phyloP scores from a whole-genome alignment of 306 rosid species.

The Glycine latifolia region DNA sequence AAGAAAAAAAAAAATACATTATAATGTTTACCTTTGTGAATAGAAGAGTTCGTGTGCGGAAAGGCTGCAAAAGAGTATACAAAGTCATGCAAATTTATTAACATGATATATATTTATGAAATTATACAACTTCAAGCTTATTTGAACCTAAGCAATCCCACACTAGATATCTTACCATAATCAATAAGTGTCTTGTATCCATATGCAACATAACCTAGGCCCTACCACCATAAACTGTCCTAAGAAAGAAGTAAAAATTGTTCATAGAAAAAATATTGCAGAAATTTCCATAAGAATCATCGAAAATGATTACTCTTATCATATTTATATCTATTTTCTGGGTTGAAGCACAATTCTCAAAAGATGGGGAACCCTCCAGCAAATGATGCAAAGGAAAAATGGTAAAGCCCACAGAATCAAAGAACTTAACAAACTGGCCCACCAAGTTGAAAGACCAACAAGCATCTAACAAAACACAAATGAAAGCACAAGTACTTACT shows the following conservation, averaged over 20 bases:
- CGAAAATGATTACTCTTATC: conserved; percentile 20
- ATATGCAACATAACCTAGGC: conserved; percentile 33
- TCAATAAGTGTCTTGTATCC: conserved; percentile 7
- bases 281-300: neutral
- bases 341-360: conserved; percentile 19
- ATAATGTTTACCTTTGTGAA: conserved; percentile 75
- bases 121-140: conserved; percentile 31
- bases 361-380: neutral
- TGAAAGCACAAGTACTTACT: conserved; percentile 15
- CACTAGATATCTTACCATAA: conserved; percentile 23
- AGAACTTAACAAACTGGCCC: conserved; percentile 7
- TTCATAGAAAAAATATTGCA: conserved; percentile 14
- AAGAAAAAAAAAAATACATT: conserved; percentile 11
- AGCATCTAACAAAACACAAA: neutral
- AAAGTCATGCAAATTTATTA: conserved; percentile 28
- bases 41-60: conserved; percentile 78
- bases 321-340: conserved; percentile 25
- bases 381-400: conserved; percentile 1
- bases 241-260: conserved; percentile 3
- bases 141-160: conserved; percentile 36
- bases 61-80: conserved; percentile 80
- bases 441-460: conserved; percentile 19
- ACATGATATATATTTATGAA: neutral
- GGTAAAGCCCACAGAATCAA: conserved; percentile 24
- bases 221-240: conserved; percentile 36